Conservation (phyloP, 2,329 filamentous ascomycete species). For the Arthrinium puccinioides region DNA sequence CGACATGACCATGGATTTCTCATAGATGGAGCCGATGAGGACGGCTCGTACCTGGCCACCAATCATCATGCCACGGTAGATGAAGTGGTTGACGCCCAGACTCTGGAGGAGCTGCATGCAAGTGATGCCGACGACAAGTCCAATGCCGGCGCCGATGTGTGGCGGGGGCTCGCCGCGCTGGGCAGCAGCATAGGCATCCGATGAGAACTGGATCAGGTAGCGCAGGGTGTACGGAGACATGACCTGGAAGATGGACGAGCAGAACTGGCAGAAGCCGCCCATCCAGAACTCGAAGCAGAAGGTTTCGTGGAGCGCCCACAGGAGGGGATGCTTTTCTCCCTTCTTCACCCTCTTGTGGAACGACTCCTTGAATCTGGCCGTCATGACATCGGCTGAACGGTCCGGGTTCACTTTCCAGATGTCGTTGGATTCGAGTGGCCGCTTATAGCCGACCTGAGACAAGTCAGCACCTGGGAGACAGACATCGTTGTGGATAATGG, state of each 20-base stretch:
- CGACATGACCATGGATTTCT: conserved; percentile 86
- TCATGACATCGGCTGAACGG: conserved; percentile 63
- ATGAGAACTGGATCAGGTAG: conserved; percentile 80
- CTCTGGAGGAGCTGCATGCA: conserved; percentile 80
- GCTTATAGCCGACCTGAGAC: conserved; percentile 76
- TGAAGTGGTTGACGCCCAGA: conserved; percentile 79
- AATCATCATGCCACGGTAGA: conserved; percentile 87
- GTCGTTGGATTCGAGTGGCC: conserved; percentile 75
- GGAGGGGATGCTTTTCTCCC: conserved; percentile 65
- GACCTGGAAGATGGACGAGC: conserved; percentile 69
- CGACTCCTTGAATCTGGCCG: conserved; percentile 55
- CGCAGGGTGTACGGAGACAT: conserved; percentile 78
- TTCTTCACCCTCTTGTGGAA: conserved; percentile 62
- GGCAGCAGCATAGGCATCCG: conserved; percentile 66
- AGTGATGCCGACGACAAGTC: conserved; percentile 77
- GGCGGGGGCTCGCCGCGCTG: conserved; percentile 47
- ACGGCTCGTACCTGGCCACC: conserved; percentile 78
- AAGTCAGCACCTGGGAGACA: conserved; percentile 7
- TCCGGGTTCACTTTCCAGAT: conserved; percentile 85
- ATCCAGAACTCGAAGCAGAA: conserved; percentile 80
- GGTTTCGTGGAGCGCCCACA: conserved; percentile 79
- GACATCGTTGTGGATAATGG: conserved; percentile 2
- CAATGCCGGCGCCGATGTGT: conserved; percentile 67
- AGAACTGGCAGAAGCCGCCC: conserved; percentile 70
- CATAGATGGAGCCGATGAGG: conserved; percentile 80